These are phyloP conservation scores for Ascochyta viciae-villosae DNA, from an alignment of 2,329 filamentous ascomycete species.

Conservation along the genomic window DNA sequence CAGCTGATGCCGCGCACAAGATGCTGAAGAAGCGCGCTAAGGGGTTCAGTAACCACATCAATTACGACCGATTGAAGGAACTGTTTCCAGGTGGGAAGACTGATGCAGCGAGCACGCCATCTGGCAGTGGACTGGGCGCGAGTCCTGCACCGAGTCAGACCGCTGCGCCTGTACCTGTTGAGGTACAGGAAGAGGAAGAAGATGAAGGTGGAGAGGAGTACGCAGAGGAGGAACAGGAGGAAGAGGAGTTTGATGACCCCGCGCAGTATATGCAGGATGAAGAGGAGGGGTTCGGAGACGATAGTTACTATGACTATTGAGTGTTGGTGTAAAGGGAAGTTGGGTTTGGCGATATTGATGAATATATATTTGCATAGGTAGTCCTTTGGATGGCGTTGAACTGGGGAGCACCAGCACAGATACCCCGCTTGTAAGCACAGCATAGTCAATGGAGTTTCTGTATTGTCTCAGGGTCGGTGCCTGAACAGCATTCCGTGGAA, in stretches of 20 bases:
- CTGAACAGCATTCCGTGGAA: too few relatives aligned
- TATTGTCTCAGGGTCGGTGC: not conserved
- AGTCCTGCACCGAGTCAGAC: slow-evolving; percentile 27
- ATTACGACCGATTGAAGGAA: slow-evolving; percentile 55
- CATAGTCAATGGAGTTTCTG: slow-evolving; percentile 19
- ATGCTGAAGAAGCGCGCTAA: slow-evolving; percentile 56
- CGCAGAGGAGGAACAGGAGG: slow-evolving; percentile 45
- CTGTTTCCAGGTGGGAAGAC: slow-evolving; percentile 44
- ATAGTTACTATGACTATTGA: slow-evolving; percentile 41
- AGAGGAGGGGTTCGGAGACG: slow-evolving; percentile 53
- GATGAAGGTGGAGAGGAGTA: slow-evolving; percentile 32
- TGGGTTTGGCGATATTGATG: not conserved
- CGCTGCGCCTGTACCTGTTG: slow-evolving; percentile 16
- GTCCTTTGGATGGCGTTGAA: slow-evolving; percentile 13
- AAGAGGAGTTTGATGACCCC: slow-evolving; percentile 49
- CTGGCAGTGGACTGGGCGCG: slow-evolving; percentile 30
- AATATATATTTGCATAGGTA: not conserved
- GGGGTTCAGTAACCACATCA: slow-evolving; percentile 53
- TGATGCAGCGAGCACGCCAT: slow-evolving; percentile 21
- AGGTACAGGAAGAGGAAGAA: slow-evolving; percentile 18
- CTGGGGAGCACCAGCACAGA: slow-evolving; percentile 14
- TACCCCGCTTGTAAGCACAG: slow-evolving; percentile 23
- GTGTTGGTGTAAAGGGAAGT: not conserved
- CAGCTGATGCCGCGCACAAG: slow-evolving; percentile 54
- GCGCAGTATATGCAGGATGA: slow-evolving; percentile 52